These are phyloP conservation scores for Xylaria sp. DNA, from an alignment of 2,329 filamentous ascomycete genomes.

Conservation along the genomic window DNA sequence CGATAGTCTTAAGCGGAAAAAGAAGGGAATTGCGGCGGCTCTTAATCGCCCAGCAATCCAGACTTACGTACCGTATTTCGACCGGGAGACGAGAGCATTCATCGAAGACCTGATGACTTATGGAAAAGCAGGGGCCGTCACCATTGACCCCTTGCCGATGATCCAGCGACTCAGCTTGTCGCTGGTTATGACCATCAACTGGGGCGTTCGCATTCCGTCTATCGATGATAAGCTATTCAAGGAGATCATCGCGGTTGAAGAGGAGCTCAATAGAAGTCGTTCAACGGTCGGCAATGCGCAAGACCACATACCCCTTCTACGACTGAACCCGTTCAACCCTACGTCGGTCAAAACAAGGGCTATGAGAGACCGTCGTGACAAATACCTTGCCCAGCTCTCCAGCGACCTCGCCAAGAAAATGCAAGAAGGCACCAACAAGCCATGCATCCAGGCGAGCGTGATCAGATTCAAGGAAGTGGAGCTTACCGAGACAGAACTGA, in stretches of 20 bases:
- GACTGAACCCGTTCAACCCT: constrained; percentile 62
- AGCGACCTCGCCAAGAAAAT: constrained; percentile 61
- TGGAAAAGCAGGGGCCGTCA: constrained; percentile 67
- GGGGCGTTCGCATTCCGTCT: constrained; percentile 79
- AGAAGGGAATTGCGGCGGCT: constrained; percentile 82
- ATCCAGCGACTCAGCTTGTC: constrained; percentile 82
- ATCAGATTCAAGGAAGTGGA: constrained; percentile 56
- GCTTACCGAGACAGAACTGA: constrained; percentile 71
- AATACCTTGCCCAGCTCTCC: constrained; percentile 74
- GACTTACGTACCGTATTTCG: constrained; percentile 84
- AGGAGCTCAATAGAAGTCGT: constrained; percentile 79
- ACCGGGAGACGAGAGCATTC: constrained; percentile 77
- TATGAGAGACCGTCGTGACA: constrained; percentile 75
- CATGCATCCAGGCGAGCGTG: constrained; percentile 55
- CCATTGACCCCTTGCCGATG: constrained; percentile 78
- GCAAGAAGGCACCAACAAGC: constrained; percentile 51
- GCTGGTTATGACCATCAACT: constrained; percentile 79
- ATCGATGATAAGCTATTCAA: constrained; percentile 73
- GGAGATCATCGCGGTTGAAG: constrained; percentile 81
- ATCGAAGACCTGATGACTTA: constrained; percentile 78
- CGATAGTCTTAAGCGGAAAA: constrained; percentile 79
- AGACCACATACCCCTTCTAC: constrained; percentile 82
- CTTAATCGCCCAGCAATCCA: constrained; percentile 80
- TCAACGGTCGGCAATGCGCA: constrained; percentile 87
- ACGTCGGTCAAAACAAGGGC: constrained; percentile 65